Base-by-base conservation (phyloP, 257 asterid genomes). In the Linaria vulgaris region DNA sequence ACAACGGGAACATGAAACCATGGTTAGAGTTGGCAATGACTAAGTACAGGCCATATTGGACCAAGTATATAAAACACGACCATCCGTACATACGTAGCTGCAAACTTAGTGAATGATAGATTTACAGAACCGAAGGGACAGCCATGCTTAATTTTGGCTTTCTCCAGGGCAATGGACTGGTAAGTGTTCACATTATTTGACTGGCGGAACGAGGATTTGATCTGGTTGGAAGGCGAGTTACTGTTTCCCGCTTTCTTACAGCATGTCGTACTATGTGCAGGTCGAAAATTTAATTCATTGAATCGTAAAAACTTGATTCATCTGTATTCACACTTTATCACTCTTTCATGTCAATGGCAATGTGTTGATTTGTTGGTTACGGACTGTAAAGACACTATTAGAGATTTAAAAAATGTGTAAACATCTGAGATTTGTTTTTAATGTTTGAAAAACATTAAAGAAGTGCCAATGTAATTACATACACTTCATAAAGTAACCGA, bases 1-100 rank as follows among this genome's bases (percentile, higher is more conserved):
- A 89, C 65, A 92, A 92, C 6, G 99, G 99, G 74, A 92, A 92
- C 83, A 89, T 92, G 97, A 92, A 92, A 71, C 99, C 99, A 10
- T 92, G 99, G 96, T 77, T 92, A 56, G 99, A 92, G 74, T 66
- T 92, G 86, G 99, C 96, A 55, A 85, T 92, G 97, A 82, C 88
- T 0, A 89, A 85, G 91, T 89, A 92, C 78, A 85, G 83, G 72
- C 74, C 95, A 4, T 89, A 85, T 77, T 89, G 97, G 97, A 82
- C 85, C 25, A 92, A 81, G 82, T 89, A 89, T 67, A 79, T 92
- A 66, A 92, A 85, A 68, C 83, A 68, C 45, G 91, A 92, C 69
- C 97, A 92, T 70, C 96, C 94, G 22, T 87, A 83, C 53, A 56
- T 87, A 57, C 86, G 79, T 48, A 71, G 74, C 77, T 92, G 97